Conservation (phyloP, 768 basidiomycete genomes). For the Suillus plorans region DNA sequence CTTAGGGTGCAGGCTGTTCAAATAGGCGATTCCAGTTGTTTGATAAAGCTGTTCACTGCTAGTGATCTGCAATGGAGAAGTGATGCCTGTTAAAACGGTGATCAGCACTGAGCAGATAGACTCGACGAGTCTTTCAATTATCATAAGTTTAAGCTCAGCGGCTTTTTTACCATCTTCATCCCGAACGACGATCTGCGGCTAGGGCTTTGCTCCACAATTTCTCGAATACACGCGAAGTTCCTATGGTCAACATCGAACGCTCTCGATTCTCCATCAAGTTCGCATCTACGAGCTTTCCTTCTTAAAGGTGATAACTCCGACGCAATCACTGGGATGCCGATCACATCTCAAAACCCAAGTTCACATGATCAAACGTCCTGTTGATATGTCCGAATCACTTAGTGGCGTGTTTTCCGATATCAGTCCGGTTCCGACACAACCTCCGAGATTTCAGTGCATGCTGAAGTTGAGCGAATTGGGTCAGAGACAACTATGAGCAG, state of each 20-base stretch:
- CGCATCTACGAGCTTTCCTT: not conserved
- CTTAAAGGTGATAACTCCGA: not conserved
- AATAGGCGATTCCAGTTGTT: not conserved
- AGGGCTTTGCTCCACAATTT: not conserved
- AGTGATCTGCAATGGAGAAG: not conserved
- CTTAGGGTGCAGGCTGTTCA: not conserved
- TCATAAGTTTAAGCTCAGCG: conserved; percentile 2
- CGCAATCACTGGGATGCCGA: not conserved
- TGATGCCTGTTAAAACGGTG: not conserved
- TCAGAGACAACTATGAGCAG: not conserved
- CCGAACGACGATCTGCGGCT: not conserved
- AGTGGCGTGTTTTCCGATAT: not conserved
- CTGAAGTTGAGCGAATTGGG: not conserved
- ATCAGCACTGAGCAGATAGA: not conserved
- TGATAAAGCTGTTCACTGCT: not conserved
- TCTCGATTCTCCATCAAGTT: not conserved
- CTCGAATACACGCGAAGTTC: not conserved
- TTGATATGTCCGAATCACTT: not conserved
- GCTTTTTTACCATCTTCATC: not conserved
- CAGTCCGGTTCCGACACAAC: not conserved
- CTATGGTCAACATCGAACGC: not conserved
- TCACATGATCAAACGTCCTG: not conserved
- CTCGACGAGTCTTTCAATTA: not conserved
- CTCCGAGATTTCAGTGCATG: not conserved
- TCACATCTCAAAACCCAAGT: not conserved